Percentiles rank a stretch among this genome's conserved stretches.
These are phyloP conservation scores for Apiospora kogelbergensis DNA, from an alignment of 2,329 filamentous ascomycete species.

Conservation along the genomic window DNA sequence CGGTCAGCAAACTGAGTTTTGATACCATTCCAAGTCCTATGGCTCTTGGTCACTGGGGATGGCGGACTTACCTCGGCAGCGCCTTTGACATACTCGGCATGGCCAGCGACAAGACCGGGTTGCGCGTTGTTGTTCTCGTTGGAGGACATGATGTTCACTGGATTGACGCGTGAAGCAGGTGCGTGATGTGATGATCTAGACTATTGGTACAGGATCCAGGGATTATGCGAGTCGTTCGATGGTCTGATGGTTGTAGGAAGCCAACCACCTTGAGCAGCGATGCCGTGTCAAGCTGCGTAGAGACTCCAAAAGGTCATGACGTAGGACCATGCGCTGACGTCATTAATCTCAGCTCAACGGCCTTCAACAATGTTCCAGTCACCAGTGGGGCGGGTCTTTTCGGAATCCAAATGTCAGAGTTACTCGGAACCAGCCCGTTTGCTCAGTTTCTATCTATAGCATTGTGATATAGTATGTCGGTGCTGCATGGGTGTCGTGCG, in stretches of 20 bases:
- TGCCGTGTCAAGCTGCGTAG: not conserved
- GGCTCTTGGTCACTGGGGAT: too few species aligned
- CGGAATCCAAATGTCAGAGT: not conserved
- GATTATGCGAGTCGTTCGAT: not conserved
- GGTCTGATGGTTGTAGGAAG: not conserved
- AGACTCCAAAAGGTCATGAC: not conserved
- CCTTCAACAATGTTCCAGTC: not conserved
- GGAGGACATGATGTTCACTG: slow-evolving; percentile 28
- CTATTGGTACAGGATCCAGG: not conserved
- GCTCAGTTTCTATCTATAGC: not conserved
- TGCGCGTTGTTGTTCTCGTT: slow-evolving; percentile 39
- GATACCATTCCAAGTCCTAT: not conserved
- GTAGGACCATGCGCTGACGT: not conserved
- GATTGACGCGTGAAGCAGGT: not conserved
- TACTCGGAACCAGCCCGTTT: not conserved
- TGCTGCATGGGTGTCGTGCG: not conserved
- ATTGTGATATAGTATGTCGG: not conserved
- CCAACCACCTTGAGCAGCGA: not conserved
- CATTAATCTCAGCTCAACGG: not conserved
- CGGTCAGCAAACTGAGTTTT: not conserved
- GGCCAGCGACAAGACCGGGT: slow-evolving; percentile 61
- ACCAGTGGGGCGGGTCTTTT: too few species aligned
- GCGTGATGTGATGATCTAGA: not conserved
- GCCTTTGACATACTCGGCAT: slow-evolving; percentile 69
- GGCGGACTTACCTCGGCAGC: slow-evolving; percentile 55